Base-by-base conservation (phyloP, 345 rosid genomes). In the Sonneratia caseolaris region DNA sequence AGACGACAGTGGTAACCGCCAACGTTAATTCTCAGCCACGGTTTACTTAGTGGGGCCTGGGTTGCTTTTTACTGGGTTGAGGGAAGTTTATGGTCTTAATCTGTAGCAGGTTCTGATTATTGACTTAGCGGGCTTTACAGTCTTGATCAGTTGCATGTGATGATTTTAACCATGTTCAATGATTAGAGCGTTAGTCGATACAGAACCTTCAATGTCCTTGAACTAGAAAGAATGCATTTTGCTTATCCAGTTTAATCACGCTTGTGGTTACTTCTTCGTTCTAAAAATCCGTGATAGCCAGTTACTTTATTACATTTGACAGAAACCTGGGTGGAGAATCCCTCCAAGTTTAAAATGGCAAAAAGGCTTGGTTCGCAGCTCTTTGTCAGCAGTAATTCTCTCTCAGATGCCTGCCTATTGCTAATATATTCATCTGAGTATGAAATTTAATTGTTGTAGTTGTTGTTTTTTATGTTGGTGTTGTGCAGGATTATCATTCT, bases 331-430 rank as follows among this genome's bases (percentile, higher is more conserved):
- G 64, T 0, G 2, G 64, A 22, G 10, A 22, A 57, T 8, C 32
- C 64, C 32, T 57, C 10, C 38, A 35, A 62, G 66, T 12, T 14
- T 27, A 37, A 13, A 35, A 70, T 86, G 89, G 87, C 88, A 2
- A 84, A 81, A 22, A 67, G 79, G 76, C 36, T 76, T 7, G 67
- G 84, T 59, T 55, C 73, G 32, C 77, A 81, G 49, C 91, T 88
- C 71, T 86, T 88, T 70, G 84, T 86, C 49, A 80, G 87, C 89
- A 78, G 89, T 74, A 27, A 62, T 62, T 27, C 32, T 62, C 66
- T 35, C 38, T 62, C 66, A 13, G 66, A 27, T 9, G 37, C 38
- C 18, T 62, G 37, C 66, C 38, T 35, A 35, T 37, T 27, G 37
- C 66, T 27, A 14, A 12, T 11, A 13, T 61, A 6, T 35, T 62